These are phyloP conservation scores for Entonaema liquescens DNA, from an alignment of 495 filamentous ascomycete genomes.

Conservation along the genomic window DNA sequence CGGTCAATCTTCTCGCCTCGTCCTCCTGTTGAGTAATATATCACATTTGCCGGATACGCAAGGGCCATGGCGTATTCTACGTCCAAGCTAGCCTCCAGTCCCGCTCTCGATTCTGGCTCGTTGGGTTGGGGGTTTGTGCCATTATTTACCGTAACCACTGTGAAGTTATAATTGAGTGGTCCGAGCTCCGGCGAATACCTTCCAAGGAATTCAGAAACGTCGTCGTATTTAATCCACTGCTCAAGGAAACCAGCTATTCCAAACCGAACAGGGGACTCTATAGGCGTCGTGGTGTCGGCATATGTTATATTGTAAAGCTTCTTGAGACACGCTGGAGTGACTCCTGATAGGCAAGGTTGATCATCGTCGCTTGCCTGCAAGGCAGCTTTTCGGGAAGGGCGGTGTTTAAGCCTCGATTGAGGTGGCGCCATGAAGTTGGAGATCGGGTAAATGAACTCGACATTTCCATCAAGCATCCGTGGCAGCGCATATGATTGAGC, in stretches of 20 bases:
- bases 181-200: slow-evolving; percentile 60
- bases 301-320: slow-evolving; percentile 55
- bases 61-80: slow-evolving; percentile 73
- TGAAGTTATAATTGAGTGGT: slow-evolving; percentile 64
- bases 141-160: slow-evolving; percentile 67
- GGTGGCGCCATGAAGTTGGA: slow-evolving; percentile 52
- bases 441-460: slow-evolving; percentile 55
- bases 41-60: slow-evolving; percentile 64
- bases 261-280: slow-evolving; percentile 50
- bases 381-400: slow-evolving; percentile 9
- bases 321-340: slow-evolving; percentile 51
- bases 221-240: slow-evolving; percentile 68
- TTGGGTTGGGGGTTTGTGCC: slow-evolving; percentile 60
- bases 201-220: slow-evolving; percentile 63
- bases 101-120: slow-evolving; percentile 44
- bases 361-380: slow-evolving; percentile 13
- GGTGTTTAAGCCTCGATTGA: slow-evolving; percentile 10
- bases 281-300: slow-evolving; percentile 21
- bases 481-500: slow-evolving; percentile 60
- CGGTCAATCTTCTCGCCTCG: slow-evolving; percentile 66
- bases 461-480: slow-evolving; percentile 48
- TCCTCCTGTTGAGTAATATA: slow-evolving; percentile 74
- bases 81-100: slow-evolving; percentile 75
- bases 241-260: slow-evolving; percentile 77
- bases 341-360: slow-evolving; percentile 42